A percentile compares a stretch with the other conserved stretches of the same genome.
These are phyloP conservation scores for Quercus rubra DNA, from an alignment of 306 rosid genomes.

Conservation along the genomic window DNA sequence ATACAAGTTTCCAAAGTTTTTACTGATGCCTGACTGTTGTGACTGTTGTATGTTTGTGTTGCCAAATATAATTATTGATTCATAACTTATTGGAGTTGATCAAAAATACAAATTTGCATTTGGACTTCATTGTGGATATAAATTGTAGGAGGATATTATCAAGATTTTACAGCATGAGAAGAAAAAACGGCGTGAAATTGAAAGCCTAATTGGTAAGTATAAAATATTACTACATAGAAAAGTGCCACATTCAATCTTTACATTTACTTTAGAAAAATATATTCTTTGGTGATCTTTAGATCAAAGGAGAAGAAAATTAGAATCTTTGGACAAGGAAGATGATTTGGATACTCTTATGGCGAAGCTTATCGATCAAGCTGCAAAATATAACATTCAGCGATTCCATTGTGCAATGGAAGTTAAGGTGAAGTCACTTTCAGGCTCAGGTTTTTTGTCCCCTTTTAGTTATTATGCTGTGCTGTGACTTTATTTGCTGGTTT, in stretches of 20 bases:
- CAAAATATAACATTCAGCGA: slow-evolving; percentile 46
- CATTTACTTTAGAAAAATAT: slow-evolving; percentile 10
- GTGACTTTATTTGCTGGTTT: neutral
- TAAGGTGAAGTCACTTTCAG: slow-evolving; percentile 52
- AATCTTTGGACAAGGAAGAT: slow-evolving; percentile 45
- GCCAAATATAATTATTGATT: neutral
- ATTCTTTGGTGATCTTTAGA: slow-evolving; percentile 44
- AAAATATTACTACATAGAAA: slow-evolving; percentile 19
- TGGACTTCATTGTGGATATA: slow-evolving; percentile 2
- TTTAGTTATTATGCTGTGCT: slow-evolving; percentile 12
- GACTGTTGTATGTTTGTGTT: neutral
- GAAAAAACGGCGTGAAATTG: slow-evolving; percentile 40
- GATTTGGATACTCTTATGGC: slow-evolving; percentile 56
- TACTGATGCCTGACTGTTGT: neutral
- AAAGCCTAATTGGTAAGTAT: slow-evolving; percentile 53
- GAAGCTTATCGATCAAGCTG: slow-evolving; percentile 65
- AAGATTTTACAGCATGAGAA: slow-evolving; percentile 39
- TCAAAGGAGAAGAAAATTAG: slow-evolving; percentile 57
- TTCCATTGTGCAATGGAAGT: slow-evolving; percentile 53
- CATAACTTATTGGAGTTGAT: neutral
- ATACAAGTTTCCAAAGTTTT: slow-evolving; percentile 1
- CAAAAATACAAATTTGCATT: slow-evolving; percentile 3
- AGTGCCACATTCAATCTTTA: neutral
- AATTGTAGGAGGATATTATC: slow-evolving; percentile 59
- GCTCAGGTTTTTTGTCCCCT: slow-evolving; percentile 7